phyloP scores from a whole-genome alignment of 2,329 filamentous ascomycete genomes.

The Colletotrichum horii region DNA sequence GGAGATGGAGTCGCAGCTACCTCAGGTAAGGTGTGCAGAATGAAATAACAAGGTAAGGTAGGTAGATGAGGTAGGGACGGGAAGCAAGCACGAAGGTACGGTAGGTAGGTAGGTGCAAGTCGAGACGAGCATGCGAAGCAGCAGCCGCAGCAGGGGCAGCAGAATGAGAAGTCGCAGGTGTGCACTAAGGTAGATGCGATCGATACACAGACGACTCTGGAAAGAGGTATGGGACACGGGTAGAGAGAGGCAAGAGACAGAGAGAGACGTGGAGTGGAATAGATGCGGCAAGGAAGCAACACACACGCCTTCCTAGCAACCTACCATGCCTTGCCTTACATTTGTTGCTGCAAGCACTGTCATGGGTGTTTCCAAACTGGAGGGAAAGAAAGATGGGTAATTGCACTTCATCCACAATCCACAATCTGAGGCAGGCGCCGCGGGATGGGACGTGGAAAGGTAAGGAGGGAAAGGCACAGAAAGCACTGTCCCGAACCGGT shows the following conservation, averaged over 20 bases:
- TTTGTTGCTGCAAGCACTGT: slow-evolving; percentile 1
- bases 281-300: slow-evolving; percentile 1
- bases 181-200: neutral
- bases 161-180: neutral
- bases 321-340: neutral
- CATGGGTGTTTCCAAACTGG: slow-evolving; percentile 1
- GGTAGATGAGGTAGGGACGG: neutral
- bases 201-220: neutral
- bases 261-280: neutral
- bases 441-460: neutral
- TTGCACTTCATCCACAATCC: neutral
- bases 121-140: neutral
- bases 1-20: slow-evolving; percentile 15
- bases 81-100: neutral
- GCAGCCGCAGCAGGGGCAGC: neutral
- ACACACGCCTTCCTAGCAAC: neutral
- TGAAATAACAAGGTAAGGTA: neutral
- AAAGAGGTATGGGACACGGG: neutral
- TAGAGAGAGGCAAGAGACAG: neutral
- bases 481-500: neutral
- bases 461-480: neutral
- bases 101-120: neutral
- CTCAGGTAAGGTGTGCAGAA: slow-evolving; percentile 5
- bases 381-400: neutral
- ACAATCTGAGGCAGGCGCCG: neutral